Percentiles rank a stretch among this genome's conserved stretches.
phyloP scores from a whole-genome alignment of 176 grass and related monocot species.

The Urochloa ruziziensis region DNA sequence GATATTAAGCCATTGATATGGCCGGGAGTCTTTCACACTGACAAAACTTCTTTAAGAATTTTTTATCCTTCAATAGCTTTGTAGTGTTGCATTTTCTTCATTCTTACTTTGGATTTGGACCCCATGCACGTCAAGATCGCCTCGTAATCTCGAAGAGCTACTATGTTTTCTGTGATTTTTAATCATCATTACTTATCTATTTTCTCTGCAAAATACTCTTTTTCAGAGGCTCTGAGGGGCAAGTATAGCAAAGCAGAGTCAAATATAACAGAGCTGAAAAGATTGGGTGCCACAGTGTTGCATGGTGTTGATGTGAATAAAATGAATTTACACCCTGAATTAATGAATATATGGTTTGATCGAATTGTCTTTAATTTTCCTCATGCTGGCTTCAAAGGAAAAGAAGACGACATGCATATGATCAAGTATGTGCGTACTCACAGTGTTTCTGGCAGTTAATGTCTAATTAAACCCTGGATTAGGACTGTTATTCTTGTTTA shows the following conservation, averaged over 20 bases:
- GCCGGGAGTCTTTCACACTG: neutral
- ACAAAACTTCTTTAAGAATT: neutral
- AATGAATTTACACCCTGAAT: slow-evolving; percentile 32
- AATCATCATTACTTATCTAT: neutral
- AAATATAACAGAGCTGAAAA: slow-evolving; percentile 36
- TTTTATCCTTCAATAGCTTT: neutral
- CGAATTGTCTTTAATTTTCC: slow-evolving; percentile 62
- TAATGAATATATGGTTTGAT: slow-evolving; percentile 43
- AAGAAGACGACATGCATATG: neutral
- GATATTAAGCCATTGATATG: too few relatives aligned
- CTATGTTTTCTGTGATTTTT: neutral
- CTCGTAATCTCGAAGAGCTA: neutral
- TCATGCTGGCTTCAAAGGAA: slow-evolving; percentile 51
- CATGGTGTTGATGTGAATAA: slow-evolving; percentile 36
- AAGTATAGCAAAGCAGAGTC: slow-evolving; percentile 43
- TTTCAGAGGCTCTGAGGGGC: slow-evolving; percentile 2
- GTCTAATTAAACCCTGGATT: neutral
- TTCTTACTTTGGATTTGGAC: neutral
- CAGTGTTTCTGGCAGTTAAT: neutral
- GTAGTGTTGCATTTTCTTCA: neutral
- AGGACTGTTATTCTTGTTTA: neutral
- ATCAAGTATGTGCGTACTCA: slow-evolving; percentile 41
- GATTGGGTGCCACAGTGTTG: slow-evolving; percentile 38
- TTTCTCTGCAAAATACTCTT: neutral
- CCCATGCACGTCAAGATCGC: neutral